A percentile compares a stretch with the other conserved stretches of the same genome.
These are phyloP conservation scores for Diaporthe batatas DNA, from an alignment of 2,329 filamentous ascomycete genomes.

Conservation along the genomic window DNA sequence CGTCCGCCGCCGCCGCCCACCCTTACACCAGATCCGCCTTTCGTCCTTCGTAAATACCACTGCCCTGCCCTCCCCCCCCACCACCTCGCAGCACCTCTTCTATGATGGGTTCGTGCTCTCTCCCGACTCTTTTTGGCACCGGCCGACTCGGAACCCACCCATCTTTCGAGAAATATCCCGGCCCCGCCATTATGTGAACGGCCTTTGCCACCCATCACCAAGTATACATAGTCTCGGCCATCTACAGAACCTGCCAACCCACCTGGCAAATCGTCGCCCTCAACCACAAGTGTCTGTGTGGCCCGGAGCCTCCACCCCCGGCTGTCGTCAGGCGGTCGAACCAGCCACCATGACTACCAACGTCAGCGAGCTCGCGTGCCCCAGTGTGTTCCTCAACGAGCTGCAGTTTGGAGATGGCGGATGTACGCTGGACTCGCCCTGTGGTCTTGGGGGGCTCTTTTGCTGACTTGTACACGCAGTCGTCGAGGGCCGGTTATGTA, in stretches of 20 bases:
- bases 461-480: slow-evolving; percentile 60
- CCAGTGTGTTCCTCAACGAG: slow-evolving; percentile 41
- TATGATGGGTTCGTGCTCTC: slow-evolving; percentile 30
- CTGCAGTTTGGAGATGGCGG: slow-evolving; percentile 40
- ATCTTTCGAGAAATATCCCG: no score
- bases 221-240: no score
- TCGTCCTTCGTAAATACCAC: slow-evolving; percentile 23
- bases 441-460: slow-evolving; percentile 1
- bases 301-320: background rate
- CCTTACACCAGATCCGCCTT: slow-evolving; percentile 29
- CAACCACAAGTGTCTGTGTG: background rate
- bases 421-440: slow-evolving; percentile 40
- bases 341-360: slow-evolving; percentile 35
- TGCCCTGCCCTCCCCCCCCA: slow-evolving; percentile 36
- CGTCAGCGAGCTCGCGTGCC: slow-evolving; percentile 36
- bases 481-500: slow-evolving; percentile 67
- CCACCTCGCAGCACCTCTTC: slow-evolving; percentile 5
- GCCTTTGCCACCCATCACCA: background rate
- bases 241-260: no score
- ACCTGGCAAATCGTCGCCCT: no score
- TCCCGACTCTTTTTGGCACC: slow-evolving; percentile 15
- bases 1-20: slow-evolving; percentile 7
- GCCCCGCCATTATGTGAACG: slow-evolving; percentile 33
- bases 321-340: background rate
- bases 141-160: no score